Evolutionary conservation across 176 grass and related monocot species (phyloP).

Genomic region (Chrysopogon serrulatus): DNA sequence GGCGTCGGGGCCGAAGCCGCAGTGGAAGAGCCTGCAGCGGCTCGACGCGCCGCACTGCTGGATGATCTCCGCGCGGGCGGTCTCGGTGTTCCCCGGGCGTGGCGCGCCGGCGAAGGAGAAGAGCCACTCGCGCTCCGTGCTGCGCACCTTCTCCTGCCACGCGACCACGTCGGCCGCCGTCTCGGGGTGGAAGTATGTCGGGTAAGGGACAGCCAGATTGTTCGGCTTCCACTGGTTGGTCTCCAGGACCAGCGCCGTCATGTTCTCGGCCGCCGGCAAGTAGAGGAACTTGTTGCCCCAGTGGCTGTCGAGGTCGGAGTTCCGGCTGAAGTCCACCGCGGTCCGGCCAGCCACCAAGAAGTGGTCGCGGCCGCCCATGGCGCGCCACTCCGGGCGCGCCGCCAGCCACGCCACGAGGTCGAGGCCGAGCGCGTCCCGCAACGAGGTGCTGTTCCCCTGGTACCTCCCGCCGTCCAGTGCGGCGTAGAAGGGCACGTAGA

Average conservation of each 20-base stretch:
- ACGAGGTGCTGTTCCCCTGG: no score
- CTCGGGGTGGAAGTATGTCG: slow-evolving; percentile 59
- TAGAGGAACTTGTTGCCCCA: slow-evolving; percentile 58
- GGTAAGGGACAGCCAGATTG: slow-evolving; percentile 34
- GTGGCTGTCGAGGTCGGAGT: neutral
- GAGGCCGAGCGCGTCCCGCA: no score
- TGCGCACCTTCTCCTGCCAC: slow-evolving; percentile 42
- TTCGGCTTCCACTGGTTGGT: slow-evolving; percentile 22
- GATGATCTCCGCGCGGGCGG: slow-evolving; percentile 29
- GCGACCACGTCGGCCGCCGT: slow-evolving; percentile 28
- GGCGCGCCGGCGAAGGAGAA: slow-evolving; percentile 61
- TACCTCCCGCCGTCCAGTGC: no score
- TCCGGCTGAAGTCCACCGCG: no score
- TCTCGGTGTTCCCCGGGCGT: neutral
- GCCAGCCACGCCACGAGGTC: no score
- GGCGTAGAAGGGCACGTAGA: no score
- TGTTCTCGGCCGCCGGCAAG: slow-evolving; percentile 46
- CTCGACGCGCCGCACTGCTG: slow-evolving; percentile 38
- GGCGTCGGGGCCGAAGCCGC: slow-evolving; percentile 27
- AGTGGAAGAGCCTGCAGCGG: slow-evolving; percentile 46
- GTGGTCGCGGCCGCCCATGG: no score
- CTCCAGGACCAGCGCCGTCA: slow-evolving; percentile 53
- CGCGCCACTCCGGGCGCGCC: no score
- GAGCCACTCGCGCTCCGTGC: slow-evolving; percentile 21
- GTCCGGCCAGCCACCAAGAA: no score